phyloP scores from a whole-genome alignment of 2,329 filamentous ascomycete species.

The Chaetothyriales sp. region DNA sequence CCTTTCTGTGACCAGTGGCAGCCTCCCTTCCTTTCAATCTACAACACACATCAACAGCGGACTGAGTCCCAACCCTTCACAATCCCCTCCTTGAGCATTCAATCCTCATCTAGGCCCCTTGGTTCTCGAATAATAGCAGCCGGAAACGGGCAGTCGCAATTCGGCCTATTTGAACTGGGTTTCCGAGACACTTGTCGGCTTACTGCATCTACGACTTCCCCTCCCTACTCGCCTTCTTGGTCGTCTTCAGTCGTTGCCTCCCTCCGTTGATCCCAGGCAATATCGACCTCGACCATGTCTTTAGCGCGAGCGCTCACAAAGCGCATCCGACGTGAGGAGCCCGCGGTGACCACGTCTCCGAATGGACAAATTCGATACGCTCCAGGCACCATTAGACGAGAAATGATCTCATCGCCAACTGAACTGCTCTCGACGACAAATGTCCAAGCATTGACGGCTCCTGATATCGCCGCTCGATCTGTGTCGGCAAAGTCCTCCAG shows the following conservation, averaged over 20 bases:
- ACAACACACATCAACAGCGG: slow-evolving; percentile 1
- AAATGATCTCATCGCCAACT: slow-evolving; percentile 67
- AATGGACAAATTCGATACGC: slow-evolving; percentile 33
- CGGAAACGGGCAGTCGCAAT: not conserved
- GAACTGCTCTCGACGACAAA: slow-evolving; percentile 89
- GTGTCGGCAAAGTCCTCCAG: slow-evolving; percentile 33
- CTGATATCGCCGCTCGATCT: slow-evolving; percentile 48
- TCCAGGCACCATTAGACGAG: slow-evolving; percentile 33
- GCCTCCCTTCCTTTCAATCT: slow-evolving; percentile 3
- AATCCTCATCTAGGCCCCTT: slow-evolving; percentile 1
- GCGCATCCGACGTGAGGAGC: slow-evolving; percentile 34
- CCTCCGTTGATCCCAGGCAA: not conserved
- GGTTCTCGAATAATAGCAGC: too few species aligned
- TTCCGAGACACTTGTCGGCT: not conserved
- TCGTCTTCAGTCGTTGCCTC: not conserved
- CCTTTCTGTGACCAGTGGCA: slow-evolving; percentile 1
- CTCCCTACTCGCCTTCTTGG: not conserved
- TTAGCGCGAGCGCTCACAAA: slow-evolving; percentile 34
- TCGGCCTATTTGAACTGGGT: not conserved
- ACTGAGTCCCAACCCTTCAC: slow-evolving; percentile 11
- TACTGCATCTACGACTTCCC: not conserved
- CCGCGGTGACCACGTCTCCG: slow-evolving; percentile 30
- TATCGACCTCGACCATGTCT: slow-evolving; percentile 18
- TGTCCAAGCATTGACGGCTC: slow-evolving; percentile 88
- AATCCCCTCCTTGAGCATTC: slow-evolving; percentile 2